Evolutionary conservation across 441 rosid species (phyloP).

Genomic region (Breynia disticha): DNA sequence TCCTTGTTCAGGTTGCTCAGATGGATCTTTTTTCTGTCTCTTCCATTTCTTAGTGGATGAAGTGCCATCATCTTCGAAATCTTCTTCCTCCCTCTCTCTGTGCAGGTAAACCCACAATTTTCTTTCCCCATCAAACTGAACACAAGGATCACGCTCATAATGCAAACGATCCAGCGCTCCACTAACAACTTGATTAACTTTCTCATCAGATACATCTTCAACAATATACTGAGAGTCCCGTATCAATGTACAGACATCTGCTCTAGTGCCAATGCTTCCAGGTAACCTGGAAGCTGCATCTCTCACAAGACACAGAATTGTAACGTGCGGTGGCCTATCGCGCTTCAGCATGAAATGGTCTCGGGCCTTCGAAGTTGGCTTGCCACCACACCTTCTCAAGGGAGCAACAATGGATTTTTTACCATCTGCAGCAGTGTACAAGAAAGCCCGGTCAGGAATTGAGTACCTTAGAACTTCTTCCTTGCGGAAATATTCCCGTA

Average conservation of each 20-base stretch:
- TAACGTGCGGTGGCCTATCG: constrained; percentile 98
- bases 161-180: constrained; percentile 99
- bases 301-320: constrained; percentile 95
- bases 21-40: constrained; percentile 78
- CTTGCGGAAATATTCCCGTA: constrained; percentile 78
- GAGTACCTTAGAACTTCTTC: constrained; percentile 93
- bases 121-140: constrained; percentile 82
- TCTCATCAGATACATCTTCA: constrained; percentile 88
- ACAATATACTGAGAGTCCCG: constrained; percentile 88
- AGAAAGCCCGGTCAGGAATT: constrained; percentile 97
- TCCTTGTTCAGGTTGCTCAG: constrained; percentile 73
- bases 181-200: constrained; percentile 92
- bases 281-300: constrained; percentile 98
- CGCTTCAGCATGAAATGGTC: constrained; percentile 99
- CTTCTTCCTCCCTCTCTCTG: constrained; percentile 96
- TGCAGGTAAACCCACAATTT: constrained; percentile 97
- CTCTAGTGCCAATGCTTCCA: constrained; percentile 97
- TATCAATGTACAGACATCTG: constrained; percentile 96
- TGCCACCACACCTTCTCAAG: constrained; percentile 96
- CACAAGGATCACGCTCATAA: constrained; percentile 99
- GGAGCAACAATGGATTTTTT: constrained; percentile 96
- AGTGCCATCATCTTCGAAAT: constrained; percentile 98
- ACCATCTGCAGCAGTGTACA: constrained; percentile 97
- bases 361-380: constrained; percentile 99
- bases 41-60: constrained; percentile 99